Percentiles rank a stretch among this genome's conserved stretches.
Evolutionary conservation across 495 filamentous ascomycete genomes (phyloP).

Genomic region (Penicillium daleae): DNA sequence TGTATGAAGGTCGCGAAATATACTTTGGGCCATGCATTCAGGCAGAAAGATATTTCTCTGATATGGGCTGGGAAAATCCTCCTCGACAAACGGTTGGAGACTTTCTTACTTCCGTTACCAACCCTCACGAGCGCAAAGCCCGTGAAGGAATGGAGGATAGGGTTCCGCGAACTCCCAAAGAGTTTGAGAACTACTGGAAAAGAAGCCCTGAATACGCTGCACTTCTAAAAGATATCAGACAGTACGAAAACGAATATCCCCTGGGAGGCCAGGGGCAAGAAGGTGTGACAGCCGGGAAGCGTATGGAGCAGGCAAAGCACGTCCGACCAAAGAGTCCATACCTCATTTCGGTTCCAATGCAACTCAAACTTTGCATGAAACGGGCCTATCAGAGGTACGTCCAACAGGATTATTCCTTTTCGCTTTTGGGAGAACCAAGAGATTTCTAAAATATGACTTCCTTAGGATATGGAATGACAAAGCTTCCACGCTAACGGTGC

Average conservation of each 20-base stretch:
- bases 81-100: conserved; percentile 66
- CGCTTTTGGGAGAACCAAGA: not conserved
- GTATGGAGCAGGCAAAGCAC: conserved; percentile 45
- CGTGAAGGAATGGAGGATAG: conserved; percentile 62
- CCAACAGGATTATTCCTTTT: not conserved
- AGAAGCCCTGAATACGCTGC: conserved; percentile 54
- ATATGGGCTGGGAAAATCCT: conserved; percentile 64
- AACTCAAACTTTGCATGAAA: conserved; percentile 51
- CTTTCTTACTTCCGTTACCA: conserved; percentile 75
- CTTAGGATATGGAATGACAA: conserved; percentile 71
- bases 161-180: conserved; percentile 71
- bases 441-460: not conserved
- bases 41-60: conserved; percentile 64
- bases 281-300: conserved; percentile 37
- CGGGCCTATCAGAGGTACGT: conserved; percentile 54
- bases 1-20: conserved; percentile 68
- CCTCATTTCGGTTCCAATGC: conserved; percentile 51
- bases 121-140: conserved; percentile 63
- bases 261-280: conserved; percentile 38
- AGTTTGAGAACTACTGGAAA: conserved; percentile 67
- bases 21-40: conserved; percentile 63
- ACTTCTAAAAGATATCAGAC: conserved; percentile 52
- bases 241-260: conserved; percentile 48
- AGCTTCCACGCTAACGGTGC: conserved; percentile 68
- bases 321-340: conserved; percentile 49